Evolutionary conservation across 148 eudicot genomes (phyloP), one percentile per base, ranked within the genome.

Genomic region (Amaranthus palmeri): DNA sequence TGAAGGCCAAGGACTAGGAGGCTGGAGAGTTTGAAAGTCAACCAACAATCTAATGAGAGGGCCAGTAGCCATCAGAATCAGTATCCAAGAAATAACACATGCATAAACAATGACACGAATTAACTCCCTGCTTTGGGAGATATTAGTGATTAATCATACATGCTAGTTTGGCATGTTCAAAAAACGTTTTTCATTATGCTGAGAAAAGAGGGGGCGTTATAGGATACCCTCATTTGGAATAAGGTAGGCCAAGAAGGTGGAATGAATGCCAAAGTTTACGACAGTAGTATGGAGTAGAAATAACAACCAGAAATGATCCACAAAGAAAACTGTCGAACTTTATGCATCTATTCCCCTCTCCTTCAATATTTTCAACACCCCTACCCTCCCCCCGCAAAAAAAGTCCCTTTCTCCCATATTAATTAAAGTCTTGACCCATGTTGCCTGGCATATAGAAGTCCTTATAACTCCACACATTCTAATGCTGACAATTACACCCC

Each of bases 401-500:
- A 49, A 55, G n/a, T 43, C 10, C 43, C 7, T 69, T 49, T 70
- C 48, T 54, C 69, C 11, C 10, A 53, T 69, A 62, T 44, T 70
- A 36, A 18, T 40, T 11, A 25, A 17, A 15, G 12, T 3, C n/a
- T 48, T 47, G 1, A 66, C n/a, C 45, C 5, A 72, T 40, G 54
- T 64, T 17, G 41, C n/a, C 42, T 41, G 51, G 54, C n/a, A 43
- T 47, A 44, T 53, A 12, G 68, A 54, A 50, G 12, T 72, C 56
- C 48, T 50, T 12, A 12, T 40, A 61, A 5, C 36, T 44, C 6
- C 36, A 25, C 36, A 42, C 10, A n/a, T 36, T 72, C 12, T 61
- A 11, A 14, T 54, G 61, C 48, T 56, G 42, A 49, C 4, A 6
- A 65, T 14, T 4, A 36, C 10, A 13, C n/a, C 9, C 17, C 14